A percentile compares a stretch with the other conserved stretches of the same genome.
phyloP scores from a whole-genome alignment of 208 protist genomes.

The Acanthamoeba royreba region DNA sequence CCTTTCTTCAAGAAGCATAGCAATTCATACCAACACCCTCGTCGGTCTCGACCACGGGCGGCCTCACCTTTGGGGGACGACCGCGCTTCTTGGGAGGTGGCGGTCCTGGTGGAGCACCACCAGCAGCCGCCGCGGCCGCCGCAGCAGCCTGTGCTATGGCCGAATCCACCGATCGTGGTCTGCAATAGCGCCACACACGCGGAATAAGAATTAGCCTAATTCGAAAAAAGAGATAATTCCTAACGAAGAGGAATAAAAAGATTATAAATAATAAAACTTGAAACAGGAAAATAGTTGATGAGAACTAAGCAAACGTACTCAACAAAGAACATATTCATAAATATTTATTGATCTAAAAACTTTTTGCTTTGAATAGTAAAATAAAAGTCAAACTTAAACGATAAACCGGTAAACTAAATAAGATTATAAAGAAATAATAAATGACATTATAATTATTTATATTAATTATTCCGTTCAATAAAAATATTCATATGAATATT shows the following conservation, averaged over 20 bases:
- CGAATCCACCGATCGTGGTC: not conserved
- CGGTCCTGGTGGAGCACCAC: not conserved
- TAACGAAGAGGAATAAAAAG: too few species aligned
- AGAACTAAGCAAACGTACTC: too few species aligned
- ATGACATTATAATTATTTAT: too few species aligned
- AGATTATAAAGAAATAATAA: too few species aligned
- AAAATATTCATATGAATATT: not conserved
- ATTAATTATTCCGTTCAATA: not conserved
- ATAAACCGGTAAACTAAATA: too few species aligned
- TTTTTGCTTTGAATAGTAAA: too few species aligned
- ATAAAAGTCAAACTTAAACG: too few species aligned
- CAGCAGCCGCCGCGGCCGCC: not conserved
- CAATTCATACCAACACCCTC: not conserved
- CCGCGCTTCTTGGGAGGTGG: not conserved
- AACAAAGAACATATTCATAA: too few species aligned
- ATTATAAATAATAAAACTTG: too few species aligned
- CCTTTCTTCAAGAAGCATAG: not conserved
- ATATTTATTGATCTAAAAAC: too few species aligned
- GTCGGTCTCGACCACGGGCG: not conserved
- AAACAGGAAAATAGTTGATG: too few species aligned
- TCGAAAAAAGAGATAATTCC: not conserved
- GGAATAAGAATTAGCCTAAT: not conserved
- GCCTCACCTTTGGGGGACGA: constrained; percentile 1
- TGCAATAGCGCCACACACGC: not conserved
- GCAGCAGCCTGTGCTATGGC: not conserved